Evolutionary conservation across 169 alveolate species (phyloP).

Genomic region (Babesia bovis): DNA sequence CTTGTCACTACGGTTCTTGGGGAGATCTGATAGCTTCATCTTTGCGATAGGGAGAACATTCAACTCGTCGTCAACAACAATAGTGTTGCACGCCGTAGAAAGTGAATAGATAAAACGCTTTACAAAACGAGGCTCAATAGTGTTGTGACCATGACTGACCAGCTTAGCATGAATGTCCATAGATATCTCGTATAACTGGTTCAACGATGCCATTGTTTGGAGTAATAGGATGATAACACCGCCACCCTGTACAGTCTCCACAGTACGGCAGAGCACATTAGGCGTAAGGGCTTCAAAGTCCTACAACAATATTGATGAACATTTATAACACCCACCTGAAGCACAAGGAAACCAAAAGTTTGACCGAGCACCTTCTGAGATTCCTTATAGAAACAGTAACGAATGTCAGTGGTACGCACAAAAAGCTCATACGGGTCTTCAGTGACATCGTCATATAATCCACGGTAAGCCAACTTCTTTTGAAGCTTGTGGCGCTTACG

Average conservation of each 20-base stretch:
- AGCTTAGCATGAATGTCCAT: constrained; percentile 96
- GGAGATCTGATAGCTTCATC: constrained; percentile 31
- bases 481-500: constrained; percentile 93
- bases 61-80: constrained; percentile 98
- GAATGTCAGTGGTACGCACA: constrained; percentile 90
- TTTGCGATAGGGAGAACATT: constrained; percentile 94
- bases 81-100: constrained; percentile 84
- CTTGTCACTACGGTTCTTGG: constrained; percentile 15
- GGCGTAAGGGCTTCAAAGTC: constrained; percentile 99
- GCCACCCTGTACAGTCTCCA: constrained; percentile 99
- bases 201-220: constrained; percentile 85
- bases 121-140: constrained; percentile 92
- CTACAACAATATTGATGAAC: constrained; percentile 4
- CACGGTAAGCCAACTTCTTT: constrained; percentile 90
- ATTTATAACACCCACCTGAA: constrained; percentile 71
- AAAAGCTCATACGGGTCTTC: constrained; percentile 97
- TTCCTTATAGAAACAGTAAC: constrained; percentile 97
- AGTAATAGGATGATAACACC: constrained; percentile 91
- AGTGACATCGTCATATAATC: constrained; percentile 90
- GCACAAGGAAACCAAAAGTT: constrained; percentile 93
- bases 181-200: constrained; percentile 82
- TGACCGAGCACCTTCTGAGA: constrained; percentile 94
- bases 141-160: constrained; percentile 83
- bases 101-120: constrained; percentile 89
- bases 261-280: constrained; percentile 97